phyloP scores from a whole-genome alignment of 2,329 filamentous ascomycete species.

The Zymoseptoria passerinii region DNA sequence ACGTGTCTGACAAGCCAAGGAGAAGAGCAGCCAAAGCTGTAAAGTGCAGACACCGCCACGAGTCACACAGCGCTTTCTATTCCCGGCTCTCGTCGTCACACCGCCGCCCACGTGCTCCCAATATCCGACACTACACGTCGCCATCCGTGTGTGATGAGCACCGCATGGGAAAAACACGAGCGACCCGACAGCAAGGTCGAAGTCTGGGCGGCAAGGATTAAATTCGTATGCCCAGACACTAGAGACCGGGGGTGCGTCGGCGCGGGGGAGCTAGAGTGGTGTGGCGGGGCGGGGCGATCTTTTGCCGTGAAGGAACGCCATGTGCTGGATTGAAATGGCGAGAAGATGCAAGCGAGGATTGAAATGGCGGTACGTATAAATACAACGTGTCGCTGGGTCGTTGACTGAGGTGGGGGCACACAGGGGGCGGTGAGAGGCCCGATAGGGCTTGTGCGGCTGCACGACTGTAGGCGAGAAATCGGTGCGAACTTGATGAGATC shows the following conservation, averaged over 20 bases:
- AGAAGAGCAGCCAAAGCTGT: too few relatives aligned
- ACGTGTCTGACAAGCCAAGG: too few relatives aligned
- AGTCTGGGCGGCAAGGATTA: neutral
- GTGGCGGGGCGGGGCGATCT: neutral
- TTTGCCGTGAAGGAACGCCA: neutral
- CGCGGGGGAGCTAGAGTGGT: neutral
- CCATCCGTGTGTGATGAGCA: neutral
- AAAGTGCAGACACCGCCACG: neutral
- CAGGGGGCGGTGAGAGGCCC: neutral
- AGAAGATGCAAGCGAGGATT: too few relatives aligned
- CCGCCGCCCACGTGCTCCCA: neutral
- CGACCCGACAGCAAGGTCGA: neutral
- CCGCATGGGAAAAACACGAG: neutral
- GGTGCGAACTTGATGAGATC: neutral
- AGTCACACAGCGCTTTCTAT: neutral
- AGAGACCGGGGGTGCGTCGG: neutral
- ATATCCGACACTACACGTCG: neutral
- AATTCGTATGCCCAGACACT: neutral
- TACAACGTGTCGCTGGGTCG: neutral
- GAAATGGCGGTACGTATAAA: too few relatives aligned
- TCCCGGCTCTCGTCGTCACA: neutral
- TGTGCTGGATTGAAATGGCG: too few relatives aligned
- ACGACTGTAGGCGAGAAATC: neutral
- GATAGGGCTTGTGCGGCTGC: neutral
- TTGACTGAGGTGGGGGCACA: neutral